Conservation (phyloP, 2,329 filamentous ascomycete species). For the Endoconidiophora polonica region DNA sequence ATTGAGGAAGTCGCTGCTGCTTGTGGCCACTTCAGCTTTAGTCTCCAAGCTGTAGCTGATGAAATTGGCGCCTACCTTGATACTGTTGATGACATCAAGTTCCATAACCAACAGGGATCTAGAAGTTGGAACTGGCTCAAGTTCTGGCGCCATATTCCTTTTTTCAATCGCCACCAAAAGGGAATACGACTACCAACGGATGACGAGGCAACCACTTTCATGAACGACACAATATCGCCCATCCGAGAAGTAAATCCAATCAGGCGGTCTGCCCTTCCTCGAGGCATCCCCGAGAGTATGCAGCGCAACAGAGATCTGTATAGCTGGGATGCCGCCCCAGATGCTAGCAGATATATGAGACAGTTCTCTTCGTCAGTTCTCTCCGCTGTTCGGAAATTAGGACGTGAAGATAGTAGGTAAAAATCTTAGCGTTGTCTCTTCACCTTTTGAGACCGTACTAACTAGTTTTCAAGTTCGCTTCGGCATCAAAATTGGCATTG, state of each 20-base stretch:
- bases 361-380: constrained; percentile 30
- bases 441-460: neutral
- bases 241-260: constrained; percentile 11
- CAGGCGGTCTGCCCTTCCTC: constrained; percentile 27
- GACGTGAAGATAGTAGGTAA: constrained; percentile 35
- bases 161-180: constrained; percentile 14
- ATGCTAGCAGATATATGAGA: constrained; percentile 28
- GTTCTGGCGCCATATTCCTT: constrained; percentile 44
- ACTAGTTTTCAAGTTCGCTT: constrained; percentile 38
- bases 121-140: constrained; percentile 73
- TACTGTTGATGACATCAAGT: constrained; percentile 58
- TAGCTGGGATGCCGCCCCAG: constrained; percentile 37
- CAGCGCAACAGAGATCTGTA: constrained; percentile 34
- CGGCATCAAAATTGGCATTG: constrained; percentile 82
- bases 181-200: constrained; percentile 8
- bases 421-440: neutral
- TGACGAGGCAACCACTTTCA: constrained; percentile 7
- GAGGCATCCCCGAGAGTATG: constrained; percentile 39
- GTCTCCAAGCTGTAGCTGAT: constrained; percentile 75
- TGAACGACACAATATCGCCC: constrained; percentile 3
- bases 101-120: constrained; percentile 27
- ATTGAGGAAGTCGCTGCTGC: constrained; percentile 96
- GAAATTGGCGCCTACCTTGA: constrained; percentile 73
- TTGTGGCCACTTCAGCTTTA: constrained; percentile 92
- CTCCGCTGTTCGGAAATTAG: constrained; percentile 29